A percentile compares a stretch with the other conserved stretches of the same genome.
These are phyloP conservation scores for Trichoderma koningiopsis DNA, from an alignment of 2,329 filamentous ascomycete genomes.

Conservation along the genomic window DNA sequence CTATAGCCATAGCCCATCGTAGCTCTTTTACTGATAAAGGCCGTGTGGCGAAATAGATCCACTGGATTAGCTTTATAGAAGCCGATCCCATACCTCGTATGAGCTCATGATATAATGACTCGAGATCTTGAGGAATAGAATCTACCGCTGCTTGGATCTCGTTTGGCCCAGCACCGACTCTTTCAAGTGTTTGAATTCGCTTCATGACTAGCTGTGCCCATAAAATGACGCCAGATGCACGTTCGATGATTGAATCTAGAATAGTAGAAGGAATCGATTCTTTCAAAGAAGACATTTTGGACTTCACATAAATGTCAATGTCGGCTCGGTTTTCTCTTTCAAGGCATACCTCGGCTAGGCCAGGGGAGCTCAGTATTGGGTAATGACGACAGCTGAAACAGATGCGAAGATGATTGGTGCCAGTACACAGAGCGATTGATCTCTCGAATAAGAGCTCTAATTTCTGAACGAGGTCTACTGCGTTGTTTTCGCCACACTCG, in stretches of 20 bases:
- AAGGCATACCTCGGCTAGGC: slow-evolving; percentile 32
- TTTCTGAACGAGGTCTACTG: slow-evolving; percentile 27
- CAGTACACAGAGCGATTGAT: background rate
- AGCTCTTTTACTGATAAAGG: slow-evolving; percentile 35
- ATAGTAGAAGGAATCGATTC: slow-evolving; percentile 4
- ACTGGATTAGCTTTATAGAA: slow-evolving; percentile 37
- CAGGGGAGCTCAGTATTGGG: slow-evolving; percentile 30
- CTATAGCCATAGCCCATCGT: slow-evolving; percentile 38
- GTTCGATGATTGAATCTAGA: slow-evolving; percentile 30
- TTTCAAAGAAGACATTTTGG: slow-evolving; percentile 26
- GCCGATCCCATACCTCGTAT: slow-evolving; percentile 27
- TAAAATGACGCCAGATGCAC: slow-evolving; percentile 40
- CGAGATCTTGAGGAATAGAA: slow-evolving; percentile 31
- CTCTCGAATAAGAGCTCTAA: slow-evolving; percentile 27
- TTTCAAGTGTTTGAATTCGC: slow-evolving; percentile 13
- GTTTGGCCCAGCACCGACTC: background rate
- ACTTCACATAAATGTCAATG: slow-evolving; percentile 36
- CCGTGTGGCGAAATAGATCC: slow-evolving; percentile 37
- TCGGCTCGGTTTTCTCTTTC: slow-evolving; percentile 39
- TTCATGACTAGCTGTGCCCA: slow-evolving; percentile 41
- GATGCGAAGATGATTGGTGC: slow-evolving; percentile 30
- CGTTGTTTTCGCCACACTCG: slow-evolving; percentile 36
- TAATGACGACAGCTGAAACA: slow-evolving; percentile 40
- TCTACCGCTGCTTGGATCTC: slow-evolving; percentile 33
- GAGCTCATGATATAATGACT: slow-evolving; percentile 34